Evolutionary conservation across 345 rosid species (phyloP).

Genomic region (Schrenkiella parvula): DNA sequence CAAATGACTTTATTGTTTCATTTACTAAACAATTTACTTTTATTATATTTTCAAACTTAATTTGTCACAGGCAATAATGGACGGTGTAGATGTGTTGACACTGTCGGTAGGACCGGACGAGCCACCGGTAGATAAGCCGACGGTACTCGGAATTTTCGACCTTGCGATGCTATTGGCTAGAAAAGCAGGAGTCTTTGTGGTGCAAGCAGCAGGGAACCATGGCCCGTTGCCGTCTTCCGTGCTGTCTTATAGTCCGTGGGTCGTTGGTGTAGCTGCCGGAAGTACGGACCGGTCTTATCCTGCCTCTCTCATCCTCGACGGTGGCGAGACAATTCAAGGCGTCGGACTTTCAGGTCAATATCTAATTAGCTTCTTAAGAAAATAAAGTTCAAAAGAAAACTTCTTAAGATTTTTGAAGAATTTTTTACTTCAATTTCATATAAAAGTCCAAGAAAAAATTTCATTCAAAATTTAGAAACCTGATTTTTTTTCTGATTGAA

Average conservation of each 20-base stretch:
- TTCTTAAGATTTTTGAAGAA: too few relatives aligned
- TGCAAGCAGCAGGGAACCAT: conserved; percentile 75
- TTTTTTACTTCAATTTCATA: not conserved
- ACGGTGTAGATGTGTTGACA: conserved; percentile 65
- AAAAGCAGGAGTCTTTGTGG: conserved; percentile 77
- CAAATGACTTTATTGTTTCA: not conserved
- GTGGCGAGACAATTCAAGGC: conserved; percentile 51
- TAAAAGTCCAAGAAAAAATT: not conserved
- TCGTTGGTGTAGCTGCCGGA: conserved; percentile 55
- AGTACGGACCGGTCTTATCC: conserved; percentile 61
- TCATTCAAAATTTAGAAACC: not conserved
- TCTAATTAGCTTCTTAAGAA: not conserved
- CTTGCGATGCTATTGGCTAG: conserved; percentile 52
- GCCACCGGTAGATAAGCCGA: conserved; percentile 56
- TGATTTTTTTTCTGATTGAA: not conserved
- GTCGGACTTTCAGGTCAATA: conserved; percentile 65
- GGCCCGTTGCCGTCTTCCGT: conserved; percentile 67
- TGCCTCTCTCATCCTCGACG: conserved; percentile 55
- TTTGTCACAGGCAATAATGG: conserved; percentile 48
- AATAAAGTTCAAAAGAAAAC: too few relatives aligned
- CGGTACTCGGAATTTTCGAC: conserved; percentile 62
- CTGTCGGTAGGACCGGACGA: conserved; percentile 73
- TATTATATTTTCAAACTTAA: not conserved
- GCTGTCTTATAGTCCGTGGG: conserved; percentile 84
- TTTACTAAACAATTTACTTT: not conserved